Conservation (phyloP, 1,284 basidiomycete genomes). For the Paramarasmius palmivorus region DNA sequence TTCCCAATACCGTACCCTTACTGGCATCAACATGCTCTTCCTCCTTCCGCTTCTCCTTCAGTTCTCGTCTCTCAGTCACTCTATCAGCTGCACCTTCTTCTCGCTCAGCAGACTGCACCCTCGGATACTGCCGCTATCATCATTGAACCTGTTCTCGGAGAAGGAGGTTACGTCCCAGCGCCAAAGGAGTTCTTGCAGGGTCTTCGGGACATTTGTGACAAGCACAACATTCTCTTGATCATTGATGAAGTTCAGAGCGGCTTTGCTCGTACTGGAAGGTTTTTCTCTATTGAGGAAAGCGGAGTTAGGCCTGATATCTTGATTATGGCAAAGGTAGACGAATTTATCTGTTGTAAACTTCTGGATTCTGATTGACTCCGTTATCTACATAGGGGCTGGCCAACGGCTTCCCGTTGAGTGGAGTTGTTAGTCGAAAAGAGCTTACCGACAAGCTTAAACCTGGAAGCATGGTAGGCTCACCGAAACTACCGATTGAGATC, state of each 20-base stretch:
- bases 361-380: not conserved
- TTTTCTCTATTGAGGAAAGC: constrained; percentile 80
- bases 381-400: constrained; percentile 75
- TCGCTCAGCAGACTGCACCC: constrained; percentile 84
- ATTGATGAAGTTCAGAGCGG: constrained; percentile 91
- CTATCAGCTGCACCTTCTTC: constrained; percentile 82
- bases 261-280: constrained; percentile 87
- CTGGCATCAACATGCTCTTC: constrained; percentile 85
- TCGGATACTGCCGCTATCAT: constrained; percentile 90
- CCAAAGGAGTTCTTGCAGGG: constrained; percentile 81
- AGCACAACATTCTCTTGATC: constrained; percentile 81
- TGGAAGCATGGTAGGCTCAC: constrained; percentile 68
- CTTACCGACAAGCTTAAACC: constrained; percentile 80
- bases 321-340: constrained; percentile 79
- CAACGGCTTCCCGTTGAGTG: constrained; percentile 93
- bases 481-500: constrained; percentile 1
- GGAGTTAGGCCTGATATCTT: constrained; percentile 87
- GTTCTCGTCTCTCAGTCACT: constrained; percentile 72
- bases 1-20: constrained; percentile 87
- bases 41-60: constrained; percentile 61
- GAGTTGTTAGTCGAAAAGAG: constrained; percentile 80
- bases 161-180: constrained; percentile 93
- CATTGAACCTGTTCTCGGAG: constrained; percentile 90
- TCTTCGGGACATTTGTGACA: constrained; percentile 83
- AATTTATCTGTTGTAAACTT: not conserved